Percentiles rank a stretch among this genome's conserved stretches.
Evolutionary conservation across 345 rosid species (phyloP).

Genomic region (Corymbia maculata): DNA sequence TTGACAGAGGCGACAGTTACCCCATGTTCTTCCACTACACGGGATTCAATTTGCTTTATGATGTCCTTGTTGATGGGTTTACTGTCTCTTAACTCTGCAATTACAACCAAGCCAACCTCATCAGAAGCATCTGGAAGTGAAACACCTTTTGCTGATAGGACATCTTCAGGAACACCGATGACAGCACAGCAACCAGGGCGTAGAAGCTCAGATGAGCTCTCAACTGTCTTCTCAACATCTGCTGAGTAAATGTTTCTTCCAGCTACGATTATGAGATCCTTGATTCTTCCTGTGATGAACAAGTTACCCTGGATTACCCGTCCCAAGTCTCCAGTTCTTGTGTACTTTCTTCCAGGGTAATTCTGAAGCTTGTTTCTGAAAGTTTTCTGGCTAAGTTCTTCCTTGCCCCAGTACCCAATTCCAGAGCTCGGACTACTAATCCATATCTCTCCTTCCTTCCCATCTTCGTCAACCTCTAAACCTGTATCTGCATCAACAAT

Average conservation of each 20-base stretch:
- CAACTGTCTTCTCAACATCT: conserved; percentile 64
- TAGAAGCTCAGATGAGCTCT: conserved; percentile 39
- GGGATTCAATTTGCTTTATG: conserved; percentile 23
- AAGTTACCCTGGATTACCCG: conserved; percentile 42
- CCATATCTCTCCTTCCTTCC: conserved; percentile 68
- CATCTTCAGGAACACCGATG: conserved; percentile 60
- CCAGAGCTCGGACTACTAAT: conserved; percentile 60
- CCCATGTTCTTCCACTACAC: conserved; percentile 58
- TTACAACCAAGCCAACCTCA: conserved; percentile 54
- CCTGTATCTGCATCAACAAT: conserved; percentile 34
- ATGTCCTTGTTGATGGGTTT: conserved; percentile 28
- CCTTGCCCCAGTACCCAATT: conserved; percentile 61
- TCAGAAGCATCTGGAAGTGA: conserved; percentile 44
- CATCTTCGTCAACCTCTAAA: conserved; percentile 26
- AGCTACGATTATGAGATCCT: conserved; percentile 64
- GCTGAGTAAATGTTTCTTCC: conserved; percentile 66
- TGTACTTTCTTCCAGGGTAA: conserved; percentile 33
- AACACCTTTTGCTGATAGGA: conserved; percentile 46
- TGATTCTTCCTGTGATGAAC: conserved; percentile 69
- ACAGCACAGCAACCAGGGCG: conserved; percentile 74
- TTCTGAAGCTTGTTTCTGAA: conserved; percentile 34
- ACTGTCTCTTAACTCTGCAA: conserved; percentile 58
- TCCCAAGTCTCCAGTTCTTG: conserved; percentile 61
- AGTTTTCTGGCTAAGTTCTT: conserved; percentile 40
- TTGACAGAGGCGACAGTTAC: conserved; percentile 36